These are phyloP conservation scores for Aspergillus ostianus DNA, from an alignment of 495 filamentous ascomycete species.

Conservation along the genomic window DNA sequence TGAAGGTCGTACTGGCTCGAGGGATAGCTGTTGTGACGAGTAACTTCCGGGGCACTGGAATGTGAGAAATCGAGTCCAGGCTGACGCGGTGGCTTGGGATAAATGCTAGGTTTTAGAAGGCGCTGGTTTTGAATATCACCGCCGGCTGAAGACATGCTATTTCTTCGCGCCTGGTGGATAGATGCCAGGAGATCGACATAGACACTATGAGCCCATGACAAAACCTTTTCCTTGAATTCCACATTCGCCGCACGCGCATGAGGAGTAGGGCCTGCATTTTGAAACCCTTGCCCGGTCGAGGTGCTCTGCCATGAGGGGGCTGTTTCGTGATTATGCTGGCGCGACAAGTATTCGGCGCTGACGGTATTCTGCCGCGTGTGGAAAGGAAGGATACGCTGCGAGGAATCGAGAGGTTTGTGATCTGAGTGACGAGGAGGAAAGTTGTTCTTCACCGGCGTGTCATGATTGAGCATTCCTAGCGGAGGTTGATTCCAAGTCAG, in stretches of 20 bases:
- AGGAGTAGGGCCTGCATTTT: slow-evolving; percentile 18
- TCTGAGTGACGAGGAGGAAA: slow-evolving; percentile 46
- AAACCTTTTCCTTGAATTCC: slow-evolving; percentile 75
- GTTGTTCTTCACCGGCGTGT: slow-evolving; percentile 33
- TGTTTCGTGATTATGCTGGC: slow-evolving; percentile 20
- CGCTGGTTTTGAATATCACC: slow-evolving; percentile 35
- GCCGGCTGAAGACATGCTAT: slow-evolving; percentile 34
- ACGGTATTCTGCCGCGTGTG: slow-evolving; percentile 28
- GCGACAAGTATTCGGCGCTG: slow-evolving; percentile 19
- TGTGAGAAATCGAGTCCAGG: slow-evolving; percentile 45
- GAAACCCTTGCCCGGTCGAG: slow-evolving; percentile 22
- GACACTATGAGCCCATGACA: slow-evolving; percentile 81
- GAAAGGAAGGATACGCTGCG: slow-evolving; percentile 32
- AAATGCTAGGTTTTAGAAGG: slow-evolving; percentile 56
- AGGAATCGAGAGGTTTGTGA: slow-evolving; percentile 25
- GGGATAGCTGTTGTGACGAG: slow-evolving; percentile 44
- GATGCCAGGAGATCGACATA: slow-evolving; percentile 83
- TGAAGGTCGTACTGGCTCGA: slow-evolving; percentile 37
- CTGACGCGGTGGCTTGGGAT: slow-evolving; percentile 61
- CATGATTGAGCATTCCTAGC: slow-evolving; percentile 25
- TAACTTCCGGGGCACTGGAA: slow-evolving; percentile 24
- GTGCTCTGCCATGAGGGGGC: slow-evolving; percentile 27
- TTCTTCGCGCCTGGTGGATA: slow-evolving; percentile 61
- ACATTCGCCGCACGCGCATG: slow-evolving; percentile 40
- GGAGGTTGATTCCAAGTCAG: slow-evolving; percentile 35